Evolutionary conservation across 73 alveolate species (phyloP), one percentile per base, ranked within the genome.

Genomic region (Blepharisma stoltei): DNA sequence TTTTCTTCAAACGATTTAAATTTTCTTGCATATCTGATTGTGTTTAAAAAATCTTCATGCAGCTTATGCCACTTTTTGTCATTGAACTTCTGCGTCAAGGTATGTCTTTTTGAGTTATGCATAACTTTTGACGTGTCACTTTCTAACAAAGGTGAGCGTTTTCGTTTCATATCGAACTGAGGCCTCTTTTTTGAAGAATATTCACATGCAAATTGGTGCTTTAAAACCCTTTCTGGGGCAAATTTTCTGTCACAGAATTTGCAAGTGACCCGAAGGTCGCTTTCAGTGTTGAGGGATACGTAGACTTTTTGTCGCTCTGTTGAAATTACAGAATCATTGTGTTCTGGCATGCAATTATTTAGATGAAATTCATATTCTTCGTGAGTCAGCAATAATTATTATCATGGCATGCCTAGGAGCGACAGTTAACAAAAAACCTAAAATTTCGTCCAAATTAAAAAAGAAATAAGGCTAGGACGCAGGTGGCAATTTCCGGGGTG

Each of bases 41-140:
- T 80, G 54, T 80, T 47, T 49, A 85, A 38, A 43, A 90, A 83
- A 70, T 87, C 86, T 44, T 90, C 83, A 69, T 90, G 97, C 66
- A 85, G 68, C 43, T 82, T 48, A 53, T 84, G 86, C 95, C 97
- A 90, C 25, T 9, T 49, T 77, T 77, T 77, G 20, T 69, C 46
- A 14, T 69, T 53, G 38, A 37, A 69, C 45, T 69, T 43, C 43
- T 69, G n/a, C 43, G 65, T 14, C 14, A 44, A 1, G 27, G 0
- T 69, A 7, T 14, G 23, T n/a, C 45, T 69, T 44, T 69, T 69
- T 43, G 23, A 9, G 2, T 1, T 9, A 1, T 69, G n/a, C 71
- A 38, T 25, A 4, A n/a, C 21, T 11, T 9, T 7, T n/a, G 79
- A n/a, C 20, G 45, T n/a, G 2, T 69, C 79, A 9, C 32, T 37